A percentile compares a stretch with the other conserved stretches of the same genome.
Evolutionary conservation across 2,329 filamentous ascomycete genomes (phyloP).

Genomic region (Sporothrix euskadiensis): DNA sequence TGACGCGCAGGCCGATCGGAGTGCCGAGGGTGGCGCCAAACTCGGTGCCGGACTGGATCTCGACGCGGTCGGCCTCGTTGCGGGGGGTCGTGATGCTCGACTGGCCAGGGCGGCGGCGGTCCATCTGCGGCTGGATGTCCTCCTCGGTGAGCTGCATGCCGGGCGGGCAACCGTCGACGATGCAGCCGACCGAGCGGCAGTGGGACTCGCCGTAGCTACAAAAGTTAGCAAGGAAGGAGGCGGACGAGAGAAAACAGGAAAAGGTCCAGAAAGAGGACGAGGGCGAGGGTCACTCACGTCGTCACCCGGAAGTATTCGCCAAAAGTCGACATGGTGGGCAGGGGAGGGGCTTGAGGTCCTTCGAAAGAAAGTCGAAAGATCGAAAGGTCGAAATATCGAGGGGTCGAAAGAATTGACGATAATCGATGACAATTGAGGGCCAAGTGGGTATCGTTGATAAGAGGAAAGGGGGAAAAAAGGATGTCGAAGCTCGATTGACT

Average conservation of each 20-base stretch:
- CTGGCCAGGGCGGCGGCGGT: constrained; percentile 84
- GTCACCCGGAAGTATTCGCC: constrained; percentile 79
- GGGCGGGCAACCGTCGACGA: constrained; percentile 89
- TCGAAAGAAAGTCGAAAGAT: neutral
- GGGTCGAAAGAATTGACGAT: neutral
- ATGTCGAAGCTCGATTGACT: constrained; percentile 1
- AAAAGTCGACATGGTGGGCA: constrained; percentile 77
- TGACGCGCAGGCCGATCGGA: constrained; percentile 82
- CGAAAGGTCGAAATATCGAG: neutral
- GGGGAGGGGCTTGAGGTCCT: neutral
- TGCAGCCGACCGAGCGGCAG: constrained; percentile 89
- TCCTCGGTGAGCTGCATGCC: constrained; percentile 80
- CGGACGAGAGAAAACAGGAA: constrained; percentile 24
- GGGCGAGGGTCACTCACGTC: constrained; percentile 59
- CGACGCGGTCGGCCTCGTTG: constrained; percentile 86
- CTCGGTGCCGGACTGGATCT: constrained; percentile 92
- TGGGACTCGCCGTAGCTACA: constrained; percentile 59
- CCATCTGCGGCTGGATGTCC: constrained; percentile 95
- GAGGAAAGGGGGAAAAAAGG: neutral
- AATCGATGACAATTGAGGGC: neutral
- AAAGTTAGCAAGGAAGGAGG: constrained; percentile 7
- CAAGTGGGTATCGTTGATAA: neutral
- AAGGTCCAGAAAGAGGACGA: neutral
- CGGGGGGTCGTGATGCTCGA: constrained; percentile 86
- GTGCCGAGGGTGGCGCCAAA: constrained; percentile 87